Conservation (phyloP, 2,329 filamentous ascomycete species). For the Amauroascus verrucosus region DNA sequence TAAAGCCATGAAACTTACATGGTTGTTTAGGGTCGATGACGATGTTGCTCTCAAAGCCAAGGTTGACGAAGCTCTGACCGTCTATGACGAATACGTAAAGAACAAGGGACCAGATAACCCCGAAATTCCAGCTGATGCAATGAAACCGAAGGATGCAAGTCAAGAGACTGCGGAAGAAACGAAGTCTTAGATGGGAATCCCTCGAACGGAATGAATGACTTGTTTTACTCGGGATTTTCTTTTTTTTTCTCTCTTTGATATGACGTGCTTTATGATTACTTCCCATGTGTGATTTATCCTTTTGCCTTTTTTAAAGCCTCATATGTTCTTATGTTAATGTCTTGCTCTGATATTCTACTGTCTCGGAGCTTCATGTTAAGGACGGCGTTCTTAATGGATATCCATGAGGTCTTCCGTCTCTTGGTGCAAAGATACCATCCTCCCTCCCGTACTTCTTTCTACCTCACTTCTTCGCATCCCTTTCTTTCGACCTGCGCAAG, state of each 20-base stretch:
- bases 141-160: conserved; percentile 37
- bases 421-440: conserved; percentile 8
- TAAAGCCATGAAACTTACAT: conserved; percentile 12
- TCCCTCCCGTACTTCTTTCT: conserved; percentile 7
- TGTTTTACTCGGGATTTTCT: conserved; percentile 11
- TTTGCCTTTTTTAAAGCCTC: conserved; percentile 5
- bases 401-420: conserved; percentile 9
- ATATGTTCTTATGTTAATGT: conserved; percentile 11
- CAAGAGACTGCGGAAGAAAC: conserved; percentile 32
- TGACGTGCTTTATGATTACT: conserved; percentile 16
- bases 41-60: conserved; percentile 81
- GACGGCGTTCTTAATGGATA: conserved; percentile 14
- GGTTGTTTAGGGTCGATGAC: conserved; percentile 62
- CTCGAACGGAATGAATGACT: conserved; percentile 6
- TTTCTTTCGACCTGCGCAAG: conserved; percentile 6
- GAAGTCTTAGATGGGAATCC: conserved; percentile 15
- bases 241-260: conserved; percentile 14
- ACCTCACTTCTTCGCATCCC: conserved; percentile 8
- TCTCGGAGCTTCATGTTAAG: conserved; percentile 12
- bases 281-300: conserved; percentile 9
- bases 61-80: conserved; percentile 92
- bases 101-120: conserved; percentile 47
- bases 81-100: conserved; percentile 99
- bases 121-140: conserved; percentile 32
- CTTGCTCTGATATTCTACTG: conserved; percentile 10